Evolutionary conservation across 176 grass and related monocot genomes (phyloP).

Genomic region (Phragmites australis): DNA sequence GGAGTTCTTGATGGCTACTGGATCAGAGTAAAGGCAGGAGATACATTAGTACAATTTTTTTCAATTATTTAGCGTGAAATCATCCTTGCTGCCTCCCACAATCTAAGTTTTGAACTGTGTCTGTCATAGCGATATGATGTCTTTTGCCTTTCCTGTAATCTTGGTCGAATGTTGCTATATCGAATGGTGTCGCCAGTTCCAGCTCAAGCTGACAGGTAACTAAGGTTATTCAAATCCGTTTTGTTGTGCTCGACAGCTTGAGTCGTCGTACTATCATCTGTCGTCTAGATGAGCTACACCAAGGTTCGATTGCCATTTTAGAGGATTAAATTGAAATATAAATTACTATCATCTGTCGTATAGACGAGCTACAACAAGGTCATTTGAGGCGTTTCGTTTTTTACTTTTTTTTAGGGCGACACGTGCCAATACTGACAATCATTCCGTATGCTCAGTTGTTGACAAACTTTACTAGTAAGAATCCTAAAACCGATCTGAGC

Average conservation of each 20-base stretch:
- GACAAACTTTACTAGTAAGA: neutral
- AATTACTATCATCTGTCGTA: neutral
- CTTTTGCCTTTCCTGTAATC: neutral
- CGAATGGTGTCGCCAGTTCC: neutral
- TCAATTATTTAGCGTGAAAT: neutral
- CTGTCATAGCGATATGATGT: neutral
- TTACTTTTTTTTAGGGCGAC: neutral
- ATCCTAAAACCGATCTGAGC: constrained; percentile 32
- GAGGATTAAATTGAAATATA: neutral
- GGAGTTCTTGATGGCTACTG: constrained; percentile 60
- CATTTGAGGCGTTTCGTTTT: neutral
- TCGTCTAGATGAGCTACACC: no score
- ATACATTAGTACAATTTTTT: neutral
- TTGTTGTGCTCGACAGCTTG: neutral
- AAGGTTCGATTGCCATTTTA: neutral
- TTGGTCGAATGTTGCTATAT: neutral
- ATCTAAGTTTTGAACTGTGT: neutral
- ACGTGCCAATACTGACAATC: neutral
- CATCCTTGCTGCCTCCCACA: neutral
- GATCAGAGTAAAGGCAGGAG: constrained; percentile 26
- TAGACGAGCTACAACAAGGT: neutral
- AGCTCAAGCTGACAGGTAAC: neutral
- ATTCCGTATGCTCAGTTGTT: neutral
- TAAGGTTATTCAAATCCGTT: neutral
- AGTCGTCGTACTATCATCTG: no score